Conservation (phyloP, 192 early-diverging fungal genomes). For the Backusella tarrabulga region DNA sequence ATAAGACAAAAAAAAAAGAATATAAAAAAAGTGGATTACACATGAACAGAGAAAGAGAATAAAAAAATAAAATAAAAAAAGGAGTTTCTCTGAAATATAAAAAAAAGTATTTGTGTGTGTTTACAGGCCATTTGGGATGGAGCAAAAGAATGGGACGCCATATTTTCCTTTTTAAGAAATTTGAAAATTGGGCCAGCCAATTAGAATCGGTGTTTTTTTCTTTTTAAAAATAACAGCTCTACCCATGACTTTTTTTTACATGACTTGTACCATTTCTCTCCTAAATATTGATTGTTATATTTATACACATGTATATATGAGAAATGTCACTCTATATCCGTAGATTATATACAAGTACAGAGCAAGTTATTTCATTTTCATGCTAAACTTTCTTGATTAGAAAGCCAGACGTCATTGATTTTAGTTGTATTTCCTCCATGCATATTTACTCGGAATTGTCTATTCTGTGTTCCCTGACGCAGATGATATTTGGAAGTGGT, state of each 20-base stretch:
- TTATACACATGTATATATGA: too few relatives aligned
- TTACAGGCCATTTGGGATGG: not conserved
- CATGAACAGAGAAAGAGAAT: not conserved
- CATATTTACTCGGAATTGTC: not conserved
- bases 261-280: not conserved
- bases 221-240: not conserved
- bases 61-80: not conserved
- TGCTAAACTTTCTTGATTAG: not conserved
- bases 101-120: not conserved
- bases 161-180: not conserved
- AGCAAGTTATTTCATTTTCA: not conserved
- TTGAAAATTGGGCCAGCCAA: not conserved
- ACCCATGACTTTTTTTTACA: not conserved
- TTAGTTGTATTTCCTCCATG: not conserved
- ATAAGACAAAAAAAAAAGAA: not conserved
- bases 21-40: not conserved
- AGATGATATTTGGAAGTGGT: not conserved
- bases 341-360: too few relatives aligned
- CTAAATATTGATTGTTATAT: too few relatives aligned
- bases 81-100: not conserved
- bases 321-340: not conserved
- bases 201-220: not conserved
- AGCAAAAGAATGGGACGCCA: not conserved
- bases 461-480: not conserved
- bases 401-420: not conserved